phyloP scores from a whole-genome alignment of 306 rosid genomes.

The Erythrophleum fordii region DNA sequence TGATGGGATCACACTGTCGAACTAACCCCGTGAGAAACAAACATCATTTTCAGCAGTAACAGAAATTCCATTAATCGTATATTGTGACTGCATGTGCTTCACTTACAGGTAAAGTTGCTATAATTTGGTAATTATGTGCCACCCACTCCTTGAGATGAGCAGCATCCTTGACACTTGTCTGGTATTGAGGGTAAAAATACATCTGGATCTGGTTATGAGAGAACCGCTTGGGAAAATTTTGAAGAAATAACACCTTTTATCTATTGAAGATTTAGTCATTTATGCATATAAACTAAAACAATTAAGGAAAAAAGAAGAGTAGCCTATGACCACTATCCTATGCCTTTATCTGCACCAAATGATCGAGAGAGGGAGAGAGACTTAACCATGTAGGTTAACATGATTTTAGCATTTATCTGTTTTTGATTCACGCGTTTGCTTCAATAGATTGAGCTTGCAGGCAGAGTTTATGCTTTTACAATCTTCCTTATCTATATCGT shows the following conservation, averaged over 20 bases:
- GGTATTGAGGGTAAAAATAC: not conserved
- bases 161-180: not conserved
- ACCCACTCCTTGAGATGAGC: not conserved
- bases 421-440: not conserved
- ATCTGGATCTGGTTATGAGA: not conserved
- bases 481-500: not conserved
- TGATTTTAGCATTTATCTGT: not conserved
- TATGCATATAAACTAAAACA: not conserved
- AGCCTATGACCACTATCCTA: not conserved
- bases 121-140: not conserved
- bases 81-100: slow-evolving; percentile 19
- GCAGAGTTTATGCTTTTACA: not conserved
- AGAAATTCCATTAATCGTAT: slow-evolving; percentile 33
- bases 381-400: not conserved
- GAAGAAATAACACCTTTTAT: too few relatives aligned
- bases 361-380: not conserved
- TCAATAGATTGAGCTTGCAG: too few relatives aligned
- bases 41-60: slow-evolving; percentile 27
- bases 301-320: not conserved
- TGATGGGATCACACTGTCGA: slow-evolving; percentile 2
- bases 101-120: slow-evolving; percentile 2
- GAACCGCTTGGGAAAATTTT: too few relatives aligned
- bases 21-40: slow-evolving; percentile 35
- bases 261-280: too few relatives aligned
- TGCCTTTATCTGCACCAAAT: not conserved